Evolutionary conservation across 352 stramenopile genomes (phyloP), one percentile per base, ranked within the genome.

Genomic region (Phytopythium ostracodes): DNA sequence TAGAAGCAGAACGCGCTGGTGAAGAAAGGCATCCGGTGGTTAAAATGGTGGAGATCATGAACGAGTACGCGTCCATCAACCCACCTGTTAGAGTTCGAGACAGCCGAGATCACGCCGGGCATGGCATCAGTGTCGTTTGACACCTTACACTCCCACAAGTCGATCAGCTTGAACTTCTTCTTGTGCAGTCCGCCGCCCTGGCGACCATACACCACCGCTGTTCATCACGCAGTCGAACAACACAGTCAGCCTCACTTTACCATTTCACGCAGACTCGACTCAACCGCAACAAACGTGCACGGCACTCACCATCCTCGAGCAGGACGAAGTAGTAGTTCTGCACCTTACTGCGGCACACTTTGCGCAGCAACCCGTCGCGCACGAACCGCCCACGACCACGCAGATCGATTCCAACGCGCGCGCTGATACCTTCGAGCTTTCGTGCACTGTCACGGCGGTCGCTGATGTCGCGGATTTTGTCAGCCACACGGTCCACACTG

Each of bases 301-400:
- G 38, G 50, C 11, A 77, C 81, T 66, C 70, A 95, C 87, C 82
- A 65, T 93, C 77, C 60, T 93, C 84, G 12, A 96, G 69, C 29
- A 96, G 66, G 38, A 92, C 85, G 38, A 96, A 87, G 65, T 93
- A 91, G 65, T 94, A 96, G 57, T 73, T 77, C 25, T 92, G 80
- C 2, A 96, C 85, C 49, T 91, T 89, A 63, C 81, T 88, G 33
- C 87, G 83, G 56, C 87, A 94, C 29, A 96, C 87, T 68, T 96
- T 96, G n/a, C 80, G 80, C 59, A 96, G 62, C 58, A 80, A 75
- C 31, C 87, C 87, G n/a, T 93, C 87, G 33, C 79, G 78, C 50
- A 94, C 73, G 42, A 91, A 93, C 20, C 81, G 75, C 14, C 55
- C 55, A 20, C 75, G 73, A 33, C 81, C 84, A 18, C 64, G 68